Percentiles rank a stretch among this genome's conserved stretches.
phyloP scores from a whole-genome alignment of 805 yeast species.

The Maudiozyma barnettii region DNA sequence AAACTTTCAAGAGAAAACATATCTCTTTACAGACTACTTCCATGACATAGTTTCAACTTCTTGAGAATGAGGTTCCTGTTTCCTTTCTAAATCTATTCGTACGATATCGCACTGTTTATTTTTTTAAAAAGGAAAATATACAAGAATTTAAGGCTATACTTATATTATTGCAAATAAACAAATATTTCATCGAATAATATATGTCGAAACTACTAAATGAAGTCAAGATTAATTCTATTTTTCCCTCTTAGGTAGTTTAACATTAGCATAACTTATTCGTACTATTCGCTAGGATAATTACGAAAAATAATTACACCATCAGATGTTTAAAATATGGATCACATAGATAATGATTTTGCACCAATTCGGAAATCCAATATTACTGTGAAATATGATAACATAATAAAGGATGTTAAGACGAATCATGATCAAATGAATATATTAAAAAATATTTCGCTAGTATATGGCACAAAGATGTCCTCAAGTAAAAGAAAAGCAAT shows the following conservation, averaged over 20 bases:
- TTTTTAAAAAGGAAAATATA: neutral
- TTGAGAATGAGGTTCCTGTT: too few species aligned
- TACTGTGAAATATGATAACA: constrained; percentile 16
- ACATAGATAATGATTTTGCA: constrained; percentile 20
- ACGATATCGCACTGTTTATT: too few species aligned
- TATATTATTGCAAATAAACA: neutral
- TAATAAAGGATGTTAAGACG: constrained; percentile 18
- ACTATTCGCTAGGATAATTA: too few species aligned
- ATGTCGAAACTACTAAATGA: too few species aligned
- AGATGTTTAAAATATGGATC: neutral
- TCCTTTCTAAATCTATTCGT: too few species aligned
- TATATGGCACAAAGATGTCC: constrained; percentile 3
- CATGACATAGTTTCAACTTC: too few species aligned
- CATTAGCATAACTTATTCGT: too few species aligned
- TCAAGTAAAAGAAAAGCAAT: neutral
- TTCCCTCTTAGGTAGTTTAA: too few species aligned
- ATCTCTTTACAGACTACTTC: too few species aligned
- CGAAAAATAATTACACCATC: too few species aligned
- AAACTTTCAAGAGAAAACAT: too few species aligned
- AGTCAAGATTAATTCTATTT: too few species aligned
- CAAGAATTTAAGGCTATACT: neutral
- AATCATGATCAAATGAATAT: constrained; percentile 14
- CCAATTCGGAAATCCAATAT: constrained; percentile 20
- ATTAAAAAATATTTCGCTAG: constrained; percentile 10
- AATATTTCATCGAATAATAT: neutral